Conservation (phyloP, 768 basidiomycete species). For the Tephrocybe sp. region DNA sequence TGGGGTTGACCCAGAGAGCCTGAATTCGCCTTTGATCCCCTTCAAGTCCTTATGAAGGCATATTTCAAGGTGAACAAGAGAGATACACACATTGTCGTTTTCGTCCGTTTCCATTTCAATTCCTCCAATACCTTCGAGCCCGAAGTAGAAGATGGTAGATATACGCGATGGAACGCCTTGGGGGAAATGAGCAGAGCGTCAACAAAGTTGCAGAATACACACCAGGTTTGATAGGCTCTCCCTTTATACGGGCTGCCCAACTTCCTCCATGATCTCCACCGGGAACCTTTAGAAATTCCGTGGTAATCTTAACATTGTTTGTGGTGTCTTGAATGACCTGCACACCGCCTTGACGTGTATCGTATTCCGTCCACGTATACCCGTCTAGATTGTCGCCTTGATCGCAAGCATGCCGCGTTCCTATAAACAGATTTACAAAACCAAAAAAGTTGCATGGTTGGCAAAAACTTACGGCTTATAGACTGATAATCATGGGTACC, state of each 20-base stretch:
- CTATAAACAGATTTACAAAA: constrained; percentile 34
- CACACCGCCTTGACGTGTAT: constrained; percentile 81
- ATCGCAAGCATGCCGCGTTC: constrained; percentile 84
- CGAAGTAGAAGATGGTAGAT: constrained; percentile 85
- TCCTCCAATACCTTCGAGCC: constrained; percentile 84
- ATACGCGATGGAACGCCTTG: constrained; percentile 55
- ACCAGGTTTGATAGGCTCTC: constrained; percentile 74
- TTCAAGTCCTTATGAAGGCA: constrained; percentile 27
- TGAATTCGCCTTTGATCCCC: constrained; percentile 74
- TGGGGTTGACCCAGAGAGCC: constrained; percentile 70
- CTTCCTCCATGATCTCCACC: constrained; percentile 83
- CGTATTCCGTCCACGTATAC: constrained; percentile 89
- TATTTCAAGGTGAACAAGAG: neutral
- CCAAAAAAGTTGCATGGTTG: constrained; percentile 2
- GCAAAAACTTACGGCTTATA: constrained; percentile 49
- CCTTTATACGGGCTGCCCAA: constrained; percentile 85
- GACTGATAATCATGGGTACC: constrained; percentile 85
- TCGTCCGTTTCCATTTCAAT: constrained; percentile 79
- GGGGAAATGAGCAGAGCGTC: neutral
- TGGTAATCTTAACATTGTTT: constrained; percentile 86
- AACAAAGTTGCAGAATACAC: constrained; percentile 17
- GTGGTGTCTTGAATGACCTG: constrained; percentile 78
- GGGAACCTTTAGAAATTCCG: constrained; percentile 83
- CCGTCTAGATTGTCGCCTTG: constrained; percentile 78
- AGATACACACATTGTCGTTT: constrained; percentile 60